Evolutionary conservation across 352 stramenopile species (phyloP).

Genomic region (Phytopythium aichiense): DNA sequence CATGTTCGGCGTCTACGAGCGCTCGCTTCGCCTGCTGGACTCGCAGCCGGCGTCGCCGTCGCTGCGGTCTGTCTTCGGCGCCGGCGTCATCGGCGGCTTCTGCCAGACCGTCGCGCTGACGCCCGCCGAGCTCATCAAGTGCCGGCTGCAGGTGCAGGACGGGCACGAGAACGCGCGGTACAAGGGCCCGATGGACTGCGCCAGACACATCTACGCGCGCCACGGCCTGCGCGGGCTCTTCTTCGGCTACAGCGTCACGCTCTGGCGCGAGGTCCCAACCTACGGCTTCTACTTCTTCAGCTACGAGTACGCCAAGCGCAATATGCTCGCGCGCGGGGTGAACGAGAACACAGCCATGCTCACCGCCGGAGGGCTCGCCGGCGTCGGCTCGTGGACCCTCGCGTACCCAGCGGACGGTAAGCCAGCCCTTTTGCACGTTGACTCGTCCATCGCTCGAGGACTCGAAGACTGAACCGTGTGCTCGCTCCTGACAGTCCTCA

Average conservation of each 20-base stretch:
- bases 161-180: conserved; percentile 39
- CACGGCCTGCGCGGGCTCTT: conserved; percentile 63
- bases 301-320: conserved; percentile 78
- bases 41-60: conserved; percentile 41
- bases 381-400: conserved; percentile 78
- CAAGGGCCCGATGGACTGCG: conserved; percentile 68
- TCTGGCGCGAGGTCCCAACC: conserved; percentile 74
- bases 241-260: conserved; percentile 66
- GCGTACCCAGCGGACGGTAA: conserved; percentile 78
- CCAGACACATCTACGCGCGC: conserved; percentile 64
- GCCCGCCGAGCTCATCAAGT: conserved; percentile 84
- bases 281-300: conserved; percentile 84
- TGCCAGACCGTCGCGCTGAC: conserved; percentile 72
- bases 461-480: neutral
- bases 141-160: conserved; percentile 75
- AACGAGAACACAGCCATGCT: conserved; percentile 74
- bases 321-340: conserved; percentile 49
- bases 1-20: conserved; percentile 83
- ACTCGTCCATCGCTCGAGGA: neutral
- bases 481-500: conserved; percentile 48
- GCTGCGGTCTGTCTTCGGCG: conserved; percentile 66
- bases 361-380: conserved; percentile 68
- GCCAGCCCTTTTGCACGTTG: conserved; percentile 5
- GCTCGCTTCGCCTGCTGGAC: conserved; percentile 59
- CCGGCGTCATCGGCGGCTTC: conserved; percentile 67